These are phyloP conservation scores for Paraconiothyrium brasiliense DNA, from an alignment of 2,329 filamentous ascomycete genomes.

Conservation along the genomic window DNA sequence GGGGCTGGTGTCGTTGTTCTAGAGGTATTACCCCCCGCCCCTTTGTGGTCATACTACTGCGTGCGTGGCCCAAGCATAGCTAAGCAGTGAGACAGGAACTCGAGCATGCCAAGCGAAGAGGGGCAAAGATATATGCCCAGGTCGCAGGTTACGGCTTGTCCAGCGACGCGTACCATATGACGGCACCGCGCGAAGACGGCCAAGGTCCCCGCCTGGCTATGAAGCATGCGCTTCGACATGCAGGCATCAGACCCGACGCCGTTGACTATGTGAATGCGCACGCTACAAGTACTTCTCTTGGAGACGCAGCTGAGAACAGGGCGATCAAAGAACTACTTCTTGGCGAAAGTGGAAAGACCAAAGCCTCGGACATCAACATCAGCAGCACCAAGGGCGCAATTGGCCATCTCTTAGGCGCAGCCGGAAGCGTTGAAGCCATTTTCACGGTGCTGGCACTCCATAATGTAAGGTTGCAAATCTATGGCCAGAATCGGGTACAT, in stretches of 20 bases:
- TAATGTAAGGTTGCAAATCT: slow-evolving; percentile 66
- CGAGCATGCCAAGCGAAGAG: slow-evolving; percentile 82
- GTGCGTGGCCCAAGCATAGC: neutral
- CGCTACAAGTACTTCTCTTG: slow-evolving; percentile 85
- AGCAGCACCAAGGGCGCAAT: slow-evolving; percentile 95
- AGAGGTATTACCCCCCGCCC: slow-evolving; percentile 64
- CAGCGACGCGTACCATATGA: slow-evolving; percentile 93
- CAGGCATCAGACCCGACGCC: slow-evolving; percentile 70
- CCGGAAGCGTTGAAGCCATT: slow-evolving; percentile 88
- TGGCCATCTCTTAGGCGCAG: slow-evolving; percentile 89
- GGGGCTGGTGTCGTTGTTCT: slow-evolving; percentile 88
- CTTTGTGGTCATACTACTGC: no score
- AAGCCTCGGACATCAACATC: slow-evolving; percentile 74
- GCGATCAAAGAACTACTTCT: slow-evolving; percentile 83
- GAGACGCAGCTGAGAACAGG: slow-evolving; percentile 85
- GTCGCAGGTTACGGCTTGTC: slow-evolving; percentile 88
- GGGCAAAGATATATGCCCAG: slow-evolving; percentile 87
- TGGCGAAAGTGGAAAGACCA: slow-evolving; percentile 71
- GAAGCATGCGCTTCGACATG: slow-evolving; percentile 80
- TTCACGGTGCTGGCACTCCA: slow-evolving; percentile 83
- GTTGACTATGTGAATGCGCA: slow-evolving; percentile 97
- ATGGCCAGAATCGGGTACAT: neutral
- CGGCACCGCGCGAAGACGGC: slow-evolving; percentile 84
- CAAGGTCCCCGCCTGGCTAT: slow-evolving; percentile 84
- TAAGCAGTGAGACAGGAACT: slow-evolving; percentile 65